phyloP scores from a whole-genome alignment of 805 yeast genomes.

The Nakazawaea molendinolei region DNA sequence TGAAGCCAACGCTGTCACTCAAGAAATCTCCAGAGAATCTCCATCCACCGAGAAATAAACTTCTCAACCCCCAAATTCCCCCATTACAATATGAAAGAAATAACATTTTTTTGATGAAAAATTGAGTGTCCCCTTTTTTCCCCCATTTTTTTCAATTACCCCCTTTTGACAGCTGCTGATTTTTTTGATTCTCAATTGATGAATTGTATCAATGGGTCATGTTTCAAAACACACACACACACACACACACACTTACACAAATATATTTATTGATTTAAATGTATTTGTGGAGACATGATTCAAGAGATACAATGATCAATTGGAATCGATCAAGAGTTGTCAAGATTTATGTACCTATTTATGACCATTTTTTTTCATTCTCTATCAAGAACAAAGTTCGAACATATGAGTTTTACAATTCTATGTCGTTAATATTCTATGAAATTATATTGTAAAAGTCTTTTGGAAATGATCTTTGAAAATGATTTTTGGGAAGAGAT shows the following conservation, averaged over 20 bases:
- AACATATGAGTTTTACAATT: no score
- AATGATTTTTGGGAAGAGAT: no score
- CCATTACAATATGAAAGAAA: neutral
- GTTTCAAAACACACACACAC: conserved; percentile 6
- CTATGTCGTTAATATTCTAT: no score
- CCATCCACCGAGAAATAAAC: conserved; percentile 2
- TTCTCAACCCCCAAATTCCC: no score
- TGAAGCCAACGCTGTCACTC: conserved; percentile 2
- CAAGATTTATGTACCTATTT: no score
- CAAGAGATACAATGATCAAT: no score
- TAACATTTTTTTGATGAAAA: conserved; percentile 5
- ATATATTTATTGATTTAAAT: neutral
- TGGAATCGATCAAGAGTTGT: no score
- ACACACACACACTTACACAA: conserved; percentile 2
- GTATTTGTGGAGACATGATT: no score
- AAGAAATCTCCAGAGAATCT: conserved; percentile 1
- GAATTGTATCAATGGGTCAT: neutral
- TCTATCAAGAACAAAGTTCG: no score
- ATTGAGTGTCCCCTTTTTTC: conserved; percentile 11
- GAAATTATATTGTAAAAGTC: no score
- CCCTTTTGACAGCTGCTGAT: neutral
- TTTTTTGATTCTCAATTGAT: neutral
- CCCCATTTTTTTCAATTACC: neutral
- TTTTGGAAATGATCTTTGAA: no score
- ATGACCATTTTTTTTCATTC: no score